Percentiles rank a stretch among this genome's conserved stretches.
phyloP scores from a whole-genome alignment of 192 early-diverging fungal genomes.

The Gryganskiella cystojenkinii region DNA sequence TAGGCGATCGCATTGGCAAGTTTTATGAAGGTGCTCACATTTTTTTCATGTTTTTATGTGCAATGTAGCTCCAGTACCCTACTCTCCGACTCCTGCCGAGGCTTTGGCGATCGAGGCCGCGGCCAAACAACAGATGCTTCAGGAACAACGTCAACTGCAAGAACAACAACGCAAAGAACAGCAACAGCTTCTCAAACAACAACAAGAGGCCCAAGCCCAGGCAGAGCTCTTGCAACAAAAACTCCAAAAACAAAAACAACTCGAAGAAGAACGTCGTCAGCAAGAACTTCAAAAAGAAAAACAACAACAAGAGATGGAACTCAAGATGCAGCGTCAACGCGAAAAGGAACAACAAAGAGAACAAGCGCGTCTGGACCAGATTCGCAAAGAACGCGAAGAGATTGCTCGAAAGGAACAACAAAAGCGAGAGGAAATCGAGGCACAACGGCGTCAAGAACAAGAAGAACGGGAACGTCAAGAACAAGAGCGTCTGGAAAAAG shows the following conservation, averaged over 20 bases:
- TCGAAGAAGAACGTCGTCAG: conserved; percentile 28
- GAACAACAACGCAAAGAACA: conserved; percentile 41
- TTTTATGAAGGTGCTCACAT: too few species aligned
- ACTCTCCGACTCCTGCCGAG: conserved; percentile 52
- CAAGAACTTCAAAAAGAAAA: conserved; percentile 27
- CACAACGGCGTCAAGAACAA: conserved; percentile 5
- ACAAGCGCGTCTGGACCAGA: conserved; percentile 1
- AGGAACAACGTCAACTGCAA: conserved; percentile 45
- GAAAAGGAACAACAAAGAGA: conserved; percentile 19
- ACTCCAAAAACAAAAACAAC: conserved; percentile 14
- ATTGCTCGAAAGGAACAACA: conserved; percentile 1
- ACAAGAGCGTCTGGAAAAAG: conserved; percentile 10
- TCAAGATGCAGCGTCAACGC: conserved; percentile 9
- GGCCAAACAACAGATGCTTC: conserved; percentile 34
- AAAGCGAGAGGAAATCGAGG: conserved; percentile 14
- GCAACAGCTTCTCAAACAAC: conserved; percentile 20
- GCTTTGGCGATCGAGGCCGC: conserved; percentile 44
- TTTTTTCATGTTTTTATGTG: too few species aligned
- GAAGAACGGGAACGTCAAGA: conserved; percentile 17
- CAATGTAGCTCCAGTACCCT: conserved; percentile 5
- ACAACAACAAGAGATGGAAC: conserved; percentile 41
- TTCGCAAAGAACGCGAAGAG: conserved; percentile 22
- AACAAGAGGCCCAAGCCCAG: conserved; percentile 17
- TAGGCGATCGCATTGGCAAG: not conserved
- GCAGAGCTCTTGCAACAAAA: conserved; percentile 23